Base-by-base conservation (phyloP, 805 yeast species). In the Metschnikowia borealis region DNA sequence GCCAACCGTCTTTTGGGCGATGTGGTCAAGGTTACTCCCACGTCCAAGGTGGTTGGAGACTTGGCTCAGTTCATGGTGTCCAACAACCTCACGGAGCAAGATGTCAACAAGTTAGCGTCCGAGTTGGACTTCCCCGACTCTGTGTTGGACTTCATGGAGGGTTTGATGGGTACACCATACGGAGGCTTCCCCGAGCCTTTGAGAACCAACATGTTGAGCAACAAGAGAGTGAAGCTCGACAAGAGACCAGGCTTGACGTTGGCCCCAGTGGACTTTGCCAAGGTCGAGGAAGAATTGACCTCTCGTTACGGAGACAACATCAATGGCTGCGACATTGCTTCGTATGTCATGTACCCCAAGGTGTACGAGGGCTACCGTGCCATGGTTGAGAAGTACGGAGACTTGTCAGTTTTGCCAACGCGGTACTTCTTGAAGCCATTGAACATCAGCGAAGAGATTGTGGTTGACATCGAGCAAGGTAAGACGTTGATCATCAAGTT, bases 151-250 rank as follows among this genome's bases (percentile, higher is more conserved):
- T 94, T 94, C 82, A 90, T 94, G 81, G 96, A 94, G 78, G 99
- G 99, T 62, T 81, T 94, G 69, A 94, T 94, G 88, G 99, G 99
- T 68, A 94, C 94, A 59, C 99, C 99, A 65, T 89, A 89, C 68
- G 99, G 99, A 60, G 99, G 99, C 7, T 94, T 94, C 96, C 99
- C 99, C 53, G 99, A 94, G 75, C 99, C 99, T 37, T 79, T 94
- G 71, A 85, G 99, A 75, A 79, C 96, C 37, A 89, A 91, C 69
- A 81, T 94, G 55, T 82, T 94, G 65, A 83, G 84, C 63, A 95
- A 91, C 69, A 90, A 90, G 84, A 87, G 99, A 76, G 84, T 87
- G 74, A 89, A 89, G 74, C 81, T 94, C 71, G 81, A 83, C 54
- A 74, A 78, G 59, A 85, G 99, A 74, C 99, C 99, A 40, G 99